Evolutionary conservation across 176 grass and related monocot species (phyloP).

Genomic region (Oryza officinalis): DNA sequence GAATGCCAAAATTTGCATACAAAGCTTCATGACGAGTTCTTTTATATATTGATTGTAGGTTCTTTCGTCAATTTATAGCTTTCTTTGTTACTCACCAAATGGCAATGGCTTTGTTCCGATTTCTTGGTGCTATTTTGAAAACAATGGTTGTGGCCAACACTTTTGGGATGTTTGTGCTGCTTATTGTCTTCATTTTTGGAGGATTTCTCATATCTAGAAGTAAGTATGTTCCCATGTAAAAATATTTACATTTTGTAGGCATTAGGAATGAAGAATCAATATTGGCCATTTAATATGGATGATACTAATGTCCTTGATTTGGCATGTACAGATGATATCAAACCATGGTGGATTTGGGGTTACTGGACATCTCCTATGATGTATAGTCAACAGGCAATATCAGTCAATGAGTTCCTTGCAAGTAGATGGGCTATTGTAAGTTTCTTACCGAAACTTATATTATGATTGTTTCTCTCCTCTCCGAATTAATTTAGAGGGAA

Average conservation of each 20-base stretch:
- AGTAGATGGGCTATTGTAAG: constrained; percentile 76
- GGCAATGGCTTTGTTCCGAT: constrained; percentile 78
- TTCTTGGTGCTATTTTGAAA: constrained; percentile 71
- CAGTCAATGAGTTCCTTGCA: constrained; percentile 86
- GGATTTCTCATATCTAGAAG: constrained; percentile 80
- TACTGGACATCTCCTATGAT: constrained; percentile 92
- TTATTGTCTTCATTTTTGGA: constrained; percentile 80
- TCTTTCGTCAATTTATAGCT: constrained; percentile 77
- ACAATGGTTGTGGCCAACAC: constrained; percentile 84
- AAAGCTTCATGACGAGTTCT: not conserved
- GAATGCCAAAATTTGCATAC: not conserved
- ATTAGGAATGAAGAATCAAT: not conserved
- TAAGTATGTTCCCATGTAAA: constrained; percentile 32
- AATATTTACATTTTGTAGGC: constrained; percentile 16
- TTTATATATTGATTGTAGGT: constrained; percentile 48
- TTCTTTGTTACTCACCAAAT: constrained; percentile 71
- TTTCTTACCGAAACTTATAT: constrained; percentile 20
- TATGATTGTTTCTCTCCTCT: not conserved
- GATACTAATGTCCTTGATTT: constrained; percentile 29
- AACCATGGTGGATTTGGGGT: constrained; percentile 95
- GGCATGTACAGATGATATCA: constrained; percentile 63
- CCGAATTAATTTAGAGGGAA: not conserved
- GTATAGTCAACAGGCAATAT: constrained; percentile 87
- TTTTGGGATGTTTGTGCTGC: constrained; percentile 61
- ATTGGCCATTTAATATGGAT: not conserved